These are phyloP conservation scores for Scheffersomyces insectosa DNA, from an alignment of 1,139 yeast species.

Conservation along the genomic window DNA sequence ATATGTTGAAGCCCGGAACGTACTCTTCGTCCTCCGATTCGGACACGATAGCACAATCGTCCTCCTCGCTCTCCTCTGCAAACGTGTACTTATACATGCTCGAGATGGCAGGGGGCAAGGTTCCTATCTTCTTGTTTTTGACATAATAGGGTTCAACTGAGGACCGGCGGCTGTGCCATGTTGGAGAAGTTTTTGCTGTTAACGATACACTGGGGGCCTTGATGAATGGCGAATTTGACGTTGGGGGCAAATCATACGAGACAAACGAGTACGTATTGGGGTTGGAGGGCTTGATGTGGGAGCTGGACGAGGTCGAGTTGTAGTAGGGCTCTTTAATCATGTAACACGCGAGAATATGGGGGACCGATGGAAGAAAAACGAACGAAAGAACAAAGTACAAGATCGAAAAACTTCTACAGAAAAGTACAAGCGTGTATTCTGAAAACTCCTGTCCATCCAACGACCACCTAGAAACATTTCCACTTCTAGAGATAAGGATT, in stretches of 20 bases:
- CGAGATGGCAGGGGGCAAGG: conserved; percentile 5
- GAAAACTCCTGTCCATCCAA: too few relatives aligned
- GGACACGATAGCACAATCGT: conserved; percentile 7
- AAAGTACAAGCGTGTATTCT: too few relatives aligned
- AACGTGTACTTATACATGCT: conserved; percentile 3
- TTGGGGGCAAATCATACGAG: conserved; percentile 2
- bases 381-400: neutral
- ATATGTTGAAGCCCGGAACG: neutral
- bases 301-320: neutral
- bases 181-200: neutral
- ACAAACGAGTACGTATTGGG: conserved; percentile 5
- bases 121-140: conserved; percentile 1
- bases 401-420: neutral
- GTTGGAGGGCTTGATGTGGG: conserved; percentile 5
- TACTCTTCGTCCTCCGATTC: conserved; percentile 5
- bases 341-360: neutral
- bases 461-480: too few relatives aligned
- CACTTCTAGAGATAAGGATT: too few relatives aligned
- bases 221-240: neutral
- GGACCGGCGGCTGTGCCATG: conserved; percentile 1
- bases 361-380: neutral
- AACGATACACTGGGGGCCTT: conserved; percentile 1
- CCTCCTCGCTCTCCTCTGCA: conserved; percentile 2
- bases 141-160: conserved; percentile 8
- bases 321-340: conserved; percentile 9